These are phyloP conservation scores for Boletus rufocinnamomeus DNA, from an alignment of 768 basidiomycete species.

Conservation along the genomic window DNA sequence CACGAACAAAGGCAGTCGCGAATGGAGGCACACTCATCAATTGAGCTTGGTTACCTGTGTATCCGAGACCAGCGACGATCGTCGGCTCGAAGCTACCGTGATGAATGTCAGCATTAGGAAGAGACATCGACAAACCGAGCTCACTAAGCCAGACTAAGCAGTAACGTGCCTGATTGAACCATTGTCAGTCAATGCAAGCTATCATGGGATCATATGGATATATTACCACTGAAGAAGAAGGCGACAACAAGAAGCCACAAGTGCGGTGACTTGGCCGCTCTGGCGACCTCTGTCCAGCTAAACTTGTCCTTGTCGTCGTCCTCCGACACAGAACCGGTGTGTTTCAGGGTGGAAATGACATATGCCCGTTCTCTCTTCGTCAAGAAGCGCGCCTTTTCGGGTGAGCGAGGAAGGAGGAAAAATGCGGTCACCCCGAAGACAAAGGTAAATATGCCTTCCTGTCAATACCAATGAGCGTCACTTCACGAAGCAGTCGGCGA, in stretches of 20 bases:
- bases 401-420: slow-evolving; percentile 49
- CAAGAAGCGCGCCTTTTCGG: slow-evolving; percentile 51
- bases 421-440: slow-evolving; percentile 54
- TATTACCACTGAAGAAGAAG: slow-evolving; percentile 54
- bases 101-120: slow-evolving; percentile 39
- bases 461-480: background rate
- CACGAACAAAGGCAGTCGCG: slow-evolving; percentile 48
- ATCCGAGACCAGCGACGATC: slow-evolving; percentile 66
- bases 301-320: slow-evolving; percentile 48
- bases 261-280: slow-evolving; percentile 53
- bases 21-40: slow-evolving; percentile 58
- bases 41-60: slow-evolving; percentile 52
- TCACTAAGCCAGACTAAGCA: slow-evolving; percentile 28
- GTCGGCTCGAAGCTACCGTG: slow-evolving; percentile 65
- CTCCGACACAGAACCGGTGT: slow-evolving; percentile 37
- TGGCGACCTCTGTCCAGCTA: slow-evolving; percentile 56
- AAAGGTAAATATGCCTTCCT: slow-evolving; percentile 66
- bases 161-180: slow-evolving; percentile 17
- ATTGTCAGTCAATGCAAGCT: background rate
- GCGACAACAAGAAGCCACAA: slow-evolving; percentile 51
- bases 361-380: slow-evolving; percentile 50
- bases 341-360: slow-evolving; percentile 34
- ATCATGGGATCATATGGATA: slow-evolving; percentile 10
- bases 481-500: background rate
- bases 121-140: background rate